Conservation (phyloP, 495 filamentous ascomycete genomes). For the Penicillium lagena region DNA sequence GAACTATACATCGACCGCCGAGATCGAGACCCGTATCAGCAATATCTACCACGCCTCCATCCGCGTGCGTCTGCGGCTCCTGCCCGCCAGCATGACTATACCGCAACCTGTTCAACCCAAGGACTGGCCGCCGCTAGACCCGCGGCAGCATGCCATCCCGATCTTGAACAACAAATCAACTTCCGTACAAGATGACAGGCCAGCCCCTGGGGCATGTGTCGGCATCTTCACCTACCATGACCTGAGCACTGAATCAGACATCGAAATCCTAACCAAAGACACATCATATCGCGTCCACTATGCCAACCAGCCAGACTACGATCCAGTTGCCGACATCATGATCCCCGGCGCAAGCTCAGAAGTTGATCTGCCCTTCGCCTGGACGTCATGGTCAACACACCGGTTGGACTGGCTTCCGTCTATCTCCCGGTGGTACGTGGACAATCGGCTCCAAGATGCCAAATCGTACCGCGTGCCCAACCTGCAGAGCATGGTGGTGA, state of each 20-base stretch:
- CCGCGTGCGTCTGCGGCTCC: slow-evolving; percentile 48
- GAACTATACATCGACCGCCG: slow-evolving; percentile 54
- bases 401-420: slow-evolving; percentile 64
- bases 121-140: slow-evolving; percentile 2
- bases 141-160: neutral
- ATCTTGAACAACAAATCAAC: neutral
- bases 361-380: slow-evolving; percentile 31
- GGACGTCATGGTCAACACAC: slow-evolving; percentile 66
- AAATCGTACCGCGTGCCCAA: slow-evolving; percentile 59
- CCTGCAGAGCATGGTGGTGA: slow-evolving; percentile 51
- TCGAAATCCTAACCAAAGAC: slow-evolving; percentile 66
- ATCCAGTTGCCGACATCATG: slow-evolving; percentile 21
- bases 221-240: slow-evolving; percentile 66
- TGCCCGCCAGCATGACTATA: slow-evolving; percentile 12
- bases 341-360: slow-evolving; percentile 31
- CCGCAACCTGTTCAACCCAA: slow-evolving; percentile 3
- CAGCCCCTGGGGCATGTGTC: slow-evolving; percentile 49
- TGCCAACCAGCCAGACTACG: slow-evolving; percentile 66
- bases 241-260: slow-evolving; percentile 63
- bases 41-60: slow-evolving; percentile 55
- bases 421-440: slow-evolving; percentile 61
- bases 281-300: slow-evolving; percentile 52
- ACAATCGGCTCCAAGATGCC: slow-evolving; percentile 47
- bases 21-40: slow-evolving; percentile 51
- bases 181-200: slow-evolving; percentile 1